Base-by-base conservation (phyloP, 2,329 filamentous ascomycete genomes). In the Penicillium sp. region DNA sequence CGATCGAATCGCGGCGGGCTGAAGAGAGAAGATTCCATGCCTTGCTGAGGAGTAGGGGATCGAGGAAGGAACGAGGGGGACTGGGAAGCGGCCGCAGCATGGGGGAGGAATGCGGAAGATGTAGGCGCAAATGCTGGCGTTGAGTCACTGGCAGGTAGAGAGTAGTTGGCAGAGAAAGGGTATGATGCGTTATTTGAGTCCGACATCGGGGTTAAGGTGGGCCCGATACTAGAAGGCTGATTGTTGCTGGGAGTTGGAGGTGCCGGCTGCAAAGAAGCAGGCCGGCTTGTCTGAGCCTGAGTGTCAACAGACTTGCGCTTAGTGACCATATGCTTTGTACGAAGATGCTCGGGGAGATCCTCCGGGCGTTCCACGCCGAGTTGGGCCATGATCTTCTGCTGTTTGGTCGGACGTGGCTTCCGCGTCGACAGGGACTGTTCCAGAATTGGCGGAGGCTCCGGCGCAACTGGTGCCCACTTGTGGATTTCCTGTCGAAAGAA, bases 401-500 rank as follows among this genome's bases (percentile, higher is more conserved):
- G 80, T 68, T 98, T 98, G 0, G 93, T 98, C 7, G 93, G 93
- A 7, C 93, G 83, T 27, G 93, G 93, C 67, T 98, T 98, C 43
- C 93, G 80, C 4, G 93, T 98, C 34, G 90, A 96, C 48, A 90
- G 79, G 1, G 91, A 97, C 11, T 84, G 79, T 46, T 95, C 86
- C 7, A 95, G 76, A 25, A 94, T 83, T 15, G 90, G 90, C 3
- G 93, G 93, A 9, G 93, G 75, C 10, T 87, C 78, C 0, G 88
- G 86, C 2, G 93, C 90, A 17, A 97, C 87, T 2, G 90, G 90
- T 26, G 84, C 88, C 86, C 87, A 95, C 61, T 88, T 94, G 68
- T 98, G 93, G 41, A 98, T 75, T 60, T 96, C 89, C 62, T 95
- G 89, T 16, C 91, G 83, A 71, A 98, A 91, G 65, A 94, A 95